Conservation (phyloP, 495 filamentous ascomycete genomes). For the Pseudevernia furfuracea region DNA sequence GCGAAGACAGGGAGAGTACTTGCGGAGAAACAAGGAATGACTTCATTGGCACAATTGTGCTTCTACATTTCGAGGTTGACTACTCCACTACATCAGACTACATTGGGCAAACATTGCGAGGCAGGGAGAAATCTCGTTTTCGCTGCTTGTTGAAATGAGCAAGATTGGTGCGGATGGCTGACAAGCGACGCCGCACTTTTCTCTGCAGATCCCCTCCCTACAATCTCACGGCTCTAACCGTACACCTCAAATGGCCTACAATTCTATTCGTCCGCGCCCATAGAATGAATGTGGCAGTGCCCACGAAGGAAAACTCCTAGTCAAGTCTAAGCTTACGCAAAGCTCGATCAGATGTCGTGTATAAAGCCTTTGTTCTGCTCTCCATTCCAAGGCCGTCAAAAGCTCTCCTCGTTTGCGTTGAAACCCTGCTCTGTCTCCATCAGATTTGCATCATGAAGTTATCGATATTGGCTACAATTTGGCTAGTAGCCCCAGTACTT, state of each 20-base stretch:
- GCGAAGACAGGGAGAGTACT: constrained; percentile 8
- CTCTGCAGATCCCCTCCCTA: neutral
- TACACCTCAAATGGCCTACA: neutral
- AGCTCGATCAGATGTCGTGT: neutral
- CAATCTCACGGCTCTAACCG: neutral
- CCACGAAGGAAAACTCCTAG: neutral
- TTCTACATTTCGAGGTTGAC: neutral
- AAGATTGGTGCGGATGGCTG: neutral
- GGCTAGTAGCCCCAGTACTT: neutral
- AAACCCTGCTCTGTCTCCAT: too few relatives aligned
- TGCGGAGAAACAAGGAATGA: neutral
- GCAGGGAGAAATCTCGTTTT: neutral
- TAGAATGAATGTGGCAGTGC: neutral
- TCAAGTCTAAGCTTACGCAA: neutral
- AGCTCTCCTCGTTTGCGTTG: too few relatives aligned
- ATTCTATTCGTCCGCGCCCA: neutral
- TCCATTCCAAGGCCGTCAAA: neutral
- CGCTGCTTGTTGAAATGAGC: neutral
- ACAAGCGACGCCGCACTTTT: neutral
- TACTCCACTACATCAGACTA: neutral
- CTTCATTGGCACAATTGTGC: neutral
- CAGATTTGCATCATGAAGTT: neutral
- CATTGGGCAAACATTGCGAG: neutral
- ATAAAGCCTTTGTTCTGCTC: neutral
- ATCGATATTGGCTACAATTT: neutral